Conservation (phyloP, 2,329 filamentous ascomycete genomes). For the Sclerotinia subarctica region DNA sequence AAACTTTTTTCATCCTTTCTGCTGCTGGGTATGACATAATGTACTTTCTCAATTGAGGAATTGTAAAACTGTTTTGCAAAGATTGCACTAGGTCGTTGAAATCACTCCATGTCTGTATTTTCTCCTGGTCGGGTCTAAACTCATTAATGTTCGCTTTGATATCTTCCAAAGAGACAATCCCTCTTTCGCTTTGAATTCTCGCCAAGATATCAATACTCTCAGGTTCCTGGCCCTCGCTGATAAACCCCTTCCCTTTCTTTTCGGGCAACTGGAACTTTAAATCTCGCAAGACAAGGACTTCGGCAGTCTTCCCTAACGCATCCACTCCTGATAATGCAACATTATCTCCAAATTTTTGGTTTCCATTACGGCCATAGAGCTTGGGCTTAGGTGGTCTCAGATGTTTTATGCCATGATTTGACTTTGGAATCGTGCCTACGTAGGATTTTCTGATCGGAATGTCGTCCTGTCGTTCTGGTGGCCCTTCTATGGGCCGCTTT, state of each 20-base stretch:
- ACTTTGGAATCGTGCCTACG: neutral
- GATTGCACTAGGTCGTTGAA: conserved; percentile 33
- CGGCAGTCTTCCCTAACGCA: conserved; percentile 28
- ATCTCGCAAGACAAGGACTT: conserved; percentile 38
- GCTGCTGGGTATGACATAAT: conserved; percentile 17
- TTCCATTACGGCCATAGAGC: conserved; percentile 29
- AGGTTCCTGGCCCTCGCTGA: conserved; percentile 17
- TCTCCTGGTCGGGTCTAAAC: conserved; percentile 29
- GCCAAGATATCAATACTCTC: conserved; percentile 36
- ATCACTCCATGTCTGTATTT: conserved; percentile 30
- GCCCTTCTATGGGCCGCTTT: neutral
- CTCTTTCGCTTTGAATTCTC: conserved; percentile 34
- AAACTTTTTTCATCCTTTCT: neutral
- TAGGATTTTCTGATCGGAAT: neutral
- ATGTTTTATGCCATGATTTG: neutral
- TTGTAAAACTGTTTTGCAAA: conserved; percentile 36
- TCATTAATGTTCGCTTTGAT: conserved; percentile 36
- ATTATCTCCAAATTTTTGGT: conserved; percentile 27
- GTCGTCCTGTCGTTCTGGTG: neutral
- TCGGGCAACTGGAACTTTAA: conserved; percentile 27
- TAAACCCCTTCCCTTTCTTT: neutral
- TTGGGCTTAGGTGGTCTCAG: neutral
- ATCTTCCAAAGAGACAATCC: conserved; percentile 32
- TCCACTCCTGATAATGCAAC: conserved; percentile 25
- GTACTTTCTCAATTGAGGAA: conserved; percentile 35